Conservation (phyloP, 257 asterid genomes). For the Plantago major region DNA sequence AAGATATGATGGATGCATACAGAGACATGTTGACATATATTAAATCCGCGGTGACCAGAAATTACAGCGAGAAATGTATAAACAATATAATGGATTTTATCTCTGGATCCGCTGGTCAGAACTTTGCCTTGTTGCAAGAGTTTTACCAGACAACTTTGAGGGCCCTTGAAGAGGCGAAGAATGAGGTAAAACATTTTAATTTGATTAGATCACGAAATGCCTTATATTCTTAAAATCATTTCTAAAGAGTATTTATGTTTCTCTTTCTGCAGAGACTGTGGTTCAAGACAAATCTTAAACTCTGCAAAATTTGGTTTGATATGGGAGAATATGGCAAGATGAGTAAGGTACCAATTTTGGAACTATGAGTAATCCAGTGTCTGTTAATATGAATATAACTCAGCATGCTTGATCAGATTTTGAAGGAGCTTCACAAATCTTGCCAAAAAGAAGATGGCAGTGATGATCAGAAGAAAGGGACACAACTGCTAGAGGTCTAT, state of each 20-base stretch:
- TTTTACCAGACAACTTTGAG: constrained; percentile 90
- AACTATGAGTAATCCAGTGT: constrained; percentile 6
- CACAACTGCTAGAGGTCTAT: constrained; percentile 92
- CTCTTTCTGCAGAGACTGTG: constrained; percentile 69
- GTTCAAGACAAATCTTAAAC: constrained; percentile 95
- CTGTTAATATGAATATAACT: constrained; percentile 15
- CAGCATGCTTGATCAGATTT: constrained; percentile 44
- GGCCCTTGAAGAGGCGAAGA: constrained; percentile 99
- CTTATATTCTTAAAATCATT: background rate
- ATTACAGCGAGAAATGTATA: constrained; percentile 95
- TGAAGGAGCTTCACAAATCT: constrained; percentile 96
- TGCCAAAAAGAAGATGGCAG: constrained; percentile 97
- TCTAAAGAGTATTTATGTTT: constrained; percentile 3
- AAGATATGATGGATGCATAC: constrained; percentile 96
- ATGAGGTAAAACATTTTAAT: constrained; percentile 55
- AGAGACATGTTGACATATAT: constrained; percentile 93
- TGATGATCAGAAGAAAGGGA: constrained; percentile 98
- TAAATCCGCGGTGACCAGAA: constrained; percentile 95
- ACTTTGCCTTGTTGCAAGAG: constrained; percentile 81
- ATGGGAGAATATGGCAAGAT: constrained; percentile 94
- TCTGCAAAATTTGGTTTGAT: constrained; percentile 98
- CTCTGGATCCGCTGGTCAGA: constrained; percentile 96
- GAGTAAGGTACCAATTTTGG: constrained; percentile 65
- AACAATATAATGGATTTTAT: constrained; percentile 97
- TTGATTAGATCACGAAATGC: background rate